Percentiles rank a stretch among this genome's conserved stretches.
phyloP scores from a whole-genome alignment of 257 asterid species.

The Thymus mandschuricus region DNA sequence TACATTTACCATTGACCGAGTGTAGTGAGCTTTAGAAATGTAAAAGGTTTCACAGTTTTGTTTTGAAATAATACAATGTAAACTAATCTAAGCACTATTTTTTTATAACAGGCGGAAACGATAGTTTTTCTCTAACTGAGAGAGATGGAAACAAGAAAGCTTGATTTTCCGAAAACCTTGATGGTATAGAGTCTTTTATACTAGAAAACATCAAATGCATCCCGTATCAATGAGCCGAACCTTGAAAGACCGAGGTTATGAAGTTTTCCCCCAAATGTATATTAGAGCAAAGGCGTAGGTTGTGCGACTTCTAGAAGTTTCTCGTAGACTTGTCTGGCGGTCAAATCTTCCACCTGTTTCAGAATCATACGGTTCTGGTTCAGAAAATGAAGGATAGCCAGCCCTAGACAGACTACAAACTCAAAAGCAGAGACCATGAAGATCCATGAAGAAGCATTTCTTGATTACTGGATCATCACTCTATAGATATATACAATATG shows the following conservation, averaged over 20 bases:
- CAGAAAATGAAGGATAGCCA: background rate
- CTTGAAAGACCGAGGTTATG: background rate
- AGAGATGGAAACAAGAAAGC: too few relatives aligned
- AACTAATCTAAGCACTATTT: too few relatives aligned
- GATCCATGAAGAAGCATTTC: slow-evolving; percentile 5
- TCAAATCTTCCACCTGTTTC: slow-evolving; percentile 89
- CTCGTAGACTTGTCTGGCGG: slow-evolving; percentile 90
- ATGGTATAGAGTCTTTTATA: background rate
- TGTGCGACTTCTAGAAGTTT: slow-evolving; percentile 98
- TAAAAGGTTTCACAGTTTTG: too few relatives aligned
- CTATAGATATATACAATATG: too few relatives aligned
- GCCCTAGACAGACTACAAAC: background rate
- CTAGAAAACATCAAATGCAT: background rate
- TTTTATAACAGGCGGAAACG: too few relatives aligned
- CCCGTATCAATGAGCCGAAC: background rate
- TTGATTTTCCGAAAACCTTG: too few relatives aligned
- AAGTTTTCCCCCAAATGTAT: background rate
- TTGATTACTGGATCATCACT: too few relatives aligned
- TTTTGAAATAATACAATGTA: too few relatives aligned
- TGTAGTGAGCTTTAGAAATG: too few relatives aligned
- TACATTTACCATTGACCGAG: too few relatives aligned
- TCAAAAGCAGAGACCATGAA: slow-evolving; percentile 11
- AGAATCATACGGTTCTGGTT: background rate
- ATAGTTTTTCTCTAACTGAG: too few relatives aligned
- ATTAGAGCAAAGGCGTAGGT: slow-evolving; percentile 37